Base-by-base conservation (phyloP, 164 flowering plant species). In the Stephania japonica region DNA sequence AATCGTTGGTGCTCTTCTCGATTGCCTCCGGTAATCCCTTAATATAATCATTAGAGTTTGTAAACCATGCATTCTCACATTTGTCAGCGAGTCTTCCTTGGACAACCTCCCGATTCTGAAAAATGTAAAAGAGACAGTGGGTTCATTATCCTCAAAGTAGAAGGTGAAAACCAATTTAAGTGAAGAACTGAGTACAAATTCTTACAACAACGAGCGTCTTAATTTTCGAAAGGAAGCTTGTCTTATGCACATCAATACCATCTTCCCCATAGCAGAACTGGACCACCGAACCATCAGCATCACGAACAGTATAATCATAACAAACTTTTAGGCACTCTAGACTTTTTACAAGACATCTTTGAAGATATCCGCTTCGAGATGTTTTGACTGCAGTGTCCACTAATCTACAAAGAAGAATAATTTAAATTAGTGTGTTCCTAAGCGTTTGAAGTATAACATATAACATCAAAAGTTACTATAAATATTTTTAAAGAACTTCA, bases 301-400 rank as follows among this genome's bases (percentile, higher is more conserved):
- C 98, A 73, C 99, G 98, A 19, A 93, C 99, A 27, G 97, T 96
- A 76, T 87, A 80, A 81, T 96, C 99, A 82, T 96, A 96, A 72
- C 85, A 72, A 38, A 96, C 90, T 85, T 85, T 93, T 38, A 96
- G 83, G 66, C 87, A 75, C 80, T 96, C 99, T 1, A 96, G 90
- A 80, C 87, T 96, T 83, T 96, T 96, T 71, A 96, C 73, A 25
- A 93, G 82, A 78, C 99, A 93, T 79, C 99, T 84, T 81, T 96
- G 99, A 75, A 96, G 85, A 80, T 96, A 96, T 75, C 99, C 99
- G 86, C 99, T 96, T 10, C 99, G 98, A 72, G 99, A 91, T 80
- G 99, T 96, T 83, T 96, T 96, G 23, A 96, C 93, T 5, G 99
- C 99, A 32, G 99, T 96, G 79, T 96, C 99, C 76, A 96, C 98